Evolutionary conservation across 345 rosid species (phyloP), one percentile per base, ranked within the genome.

Genomic region (Eutrema heterophyllum): DNA sequence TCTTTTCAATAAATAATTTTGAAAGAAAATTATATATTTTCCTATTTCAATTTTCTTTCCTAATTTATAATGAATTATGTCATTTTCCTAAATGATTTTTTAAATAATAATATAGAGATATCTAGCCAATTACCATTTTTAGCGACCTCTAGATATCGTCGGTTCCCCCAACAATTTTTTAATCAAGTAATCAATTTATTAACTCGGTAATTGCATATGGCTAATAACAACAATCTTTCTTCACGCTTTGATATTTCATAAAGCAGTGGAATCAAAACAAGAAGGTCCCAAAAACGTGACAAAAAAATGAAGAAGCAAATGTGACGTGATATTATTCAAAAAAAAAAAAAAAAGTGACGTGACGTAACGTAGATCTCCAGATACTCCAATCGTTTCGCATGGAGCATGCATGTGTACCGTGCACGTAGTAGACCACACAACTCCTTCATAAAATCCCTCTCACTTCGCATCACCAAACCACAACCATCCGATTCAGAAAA

Each of bases 351-450:
- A 50, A 50, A 29, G 66, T 56, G 44, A 59, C 73, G 67, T 74
- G 78, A 67, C 73, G 78, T 62, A 67, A 52, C 45, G 39, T 74
- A 58, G 30, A 67, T 21, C n/a, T 49, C 46, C 62, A 40, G 58
- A 30, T n/a, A 58, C 27, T 67, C 78, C 78, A 40, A 74, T 49
- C 72, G 73, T 67, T 67, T 74, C 59, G 73, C 78, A 67, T 74
- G 73, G 46, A 50, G 54, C 54, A 67, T 58, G 14, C 61, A 66
- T 38, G 67, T 50, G 55, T 50, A 74, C 43, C 78, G 78, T 74
- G 73, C 78, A 74, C 78, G 61, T 74, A 66, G 71, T 56, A 59
- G 61, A 39, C 46, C 54, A 67, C 67, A 39, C 62, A 67, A 50
- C 21, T 59, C 73, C 68, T 58, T 49, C 39, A 74, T 74, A 74